Evolutionary conservation across 2,329 filamentous ascomycete species (phyloP).

Genomic region (Neoscytalidium dimidiatum): DNA sequence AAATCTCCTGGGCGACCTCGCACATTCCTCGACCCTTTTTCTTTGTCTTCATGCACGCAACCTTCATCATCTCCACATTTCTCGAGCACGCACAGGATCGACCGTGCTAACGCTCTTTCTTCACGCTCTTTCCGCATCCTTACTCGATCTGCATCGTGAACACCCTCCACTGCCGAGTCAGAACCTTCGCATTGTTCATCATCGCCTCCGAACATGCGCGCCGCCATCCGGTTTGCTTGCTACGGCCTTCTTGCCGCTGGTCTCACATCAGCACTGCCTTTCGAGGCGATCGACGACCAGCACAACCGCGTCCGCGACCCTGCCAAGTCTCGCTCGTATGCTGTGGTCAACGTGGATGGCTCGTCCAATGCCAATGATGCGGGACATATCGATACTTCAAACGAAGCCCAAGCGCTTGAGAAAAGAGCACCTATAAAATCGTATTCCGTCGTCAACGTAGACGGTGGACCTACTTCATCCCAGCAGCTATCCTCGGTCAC

Average conservation of each 20-base stretch:
- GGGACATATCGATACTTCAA: not conserved
- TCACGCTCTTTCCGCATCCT: not conserved
- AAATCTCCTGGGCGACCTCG: not conserved
- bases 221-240: slow-evolving; percentile 5
- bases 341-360: slow-evolving; percentile 16
- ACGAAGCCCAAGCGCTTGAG: slow-evolving; percentile 21
- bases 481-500: not conserved
- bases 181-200: not conserved
- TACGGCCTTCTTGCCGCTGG: slow-evolving; percentile 3
- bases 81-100: slow-evolving; percentile 6
- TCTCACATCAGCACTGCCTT: slow-evolving; percentile 13
- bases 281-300: slow-evolving; percentile 7
- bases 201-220: slow-evolving; percentile 5
- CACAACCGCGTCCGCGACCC: not conserved
- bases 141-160: slow-evolving; percentile 2
- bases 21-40: not conserved
- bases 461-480: slow-evolving; percentile 32
- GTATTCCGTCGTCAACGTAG: slow-evolving; percentile 43
- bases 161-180: not conserved
- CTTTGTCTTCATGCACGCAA: slow-evolving; percentile 12
- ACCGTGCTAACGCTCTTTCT: slow-evolving; percentile 1
- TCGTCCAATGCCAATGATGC: not conserved
- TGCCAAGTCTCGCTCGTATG: slow-evolving; percentile 1
- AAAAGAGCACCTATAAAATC: slow-evolving; percentile 31
- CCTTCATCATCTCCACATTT: slow-evolving; percentile 18